phyloP scores from a whole-genome alignment of 768 basidiomycete species.

The Dacryopinax spathularia region DNA sequence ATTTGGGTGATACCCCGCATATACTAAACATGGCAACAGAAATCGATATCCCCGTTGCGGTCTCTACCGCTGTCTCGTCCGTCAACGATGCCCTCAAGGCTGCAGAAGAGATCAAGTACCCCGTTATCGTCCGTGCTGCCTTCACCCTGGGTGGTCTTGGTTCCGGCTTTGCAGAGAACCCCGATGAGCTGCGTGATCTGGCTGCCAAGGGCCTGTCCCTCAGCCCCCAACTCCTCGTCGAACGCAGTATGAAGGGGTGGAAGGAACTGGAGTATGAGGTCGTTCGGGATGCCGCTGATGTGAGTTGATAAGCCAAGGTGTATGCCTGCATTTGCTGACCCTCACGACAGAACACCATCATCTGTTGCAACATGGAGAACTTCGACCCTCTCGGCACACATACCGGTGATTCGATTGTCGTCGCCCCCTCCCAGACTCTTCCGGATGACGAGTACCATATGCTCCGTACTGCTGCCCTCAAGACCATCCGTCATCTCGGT shows the following conservation, averaged over 20 bases:
- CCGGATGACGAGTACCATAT: conserved; percentile 99
- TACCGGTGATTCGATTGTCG: conserved; percentile 98
- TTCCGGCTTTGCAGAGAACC: conserved; percentile 90
- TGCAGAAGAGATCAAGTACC: conserved; percentile 85
- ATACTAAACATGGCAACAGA: conserved; percentile 34
- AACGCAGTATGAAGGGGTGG: conserved; percentile 98
- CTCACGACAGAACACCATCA: conserved; percentile 74
- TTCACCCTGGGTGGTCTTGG: conserved; percentile 97
- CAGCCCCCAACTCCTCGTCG: conserved; percentile 90
- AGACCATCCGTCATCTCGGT: conserved; percentile 80
- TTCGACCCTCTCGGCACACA: conserved; percentile 98
- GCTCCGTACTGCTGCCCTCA: conserved; percentile 93
- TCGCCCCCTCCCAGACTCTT: conserved; percentile 93
- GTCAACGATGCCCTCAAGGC: conserved; percentile 87
- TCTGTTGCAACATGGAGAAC: conserved; percentile 99
- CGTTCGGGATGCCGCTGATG: conserved; percentile 93
- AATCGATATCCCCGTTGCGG: conserved; percentile 90
- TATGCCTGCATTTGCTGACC: conserved; percentile 11
- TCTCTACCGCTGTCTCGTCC: conserved; percentile 91
- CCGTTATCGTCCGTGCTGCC: conserved; percentile 90
- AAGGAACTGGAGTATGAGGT: conserved; percentile 99
- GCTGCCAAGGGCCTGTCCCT: conserved; percentile 81
- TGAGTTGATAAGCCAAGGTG: conserved; percentile 28
- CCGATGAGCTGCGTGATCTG: conserved; percentile 87
- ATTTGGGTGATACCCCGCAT: neutral